These are phyloP conservation scores for Scheffersomyces quercinus DNA, from an alignment of 1,139 yeast genomes.

Conservation along the genomic window DNA sequence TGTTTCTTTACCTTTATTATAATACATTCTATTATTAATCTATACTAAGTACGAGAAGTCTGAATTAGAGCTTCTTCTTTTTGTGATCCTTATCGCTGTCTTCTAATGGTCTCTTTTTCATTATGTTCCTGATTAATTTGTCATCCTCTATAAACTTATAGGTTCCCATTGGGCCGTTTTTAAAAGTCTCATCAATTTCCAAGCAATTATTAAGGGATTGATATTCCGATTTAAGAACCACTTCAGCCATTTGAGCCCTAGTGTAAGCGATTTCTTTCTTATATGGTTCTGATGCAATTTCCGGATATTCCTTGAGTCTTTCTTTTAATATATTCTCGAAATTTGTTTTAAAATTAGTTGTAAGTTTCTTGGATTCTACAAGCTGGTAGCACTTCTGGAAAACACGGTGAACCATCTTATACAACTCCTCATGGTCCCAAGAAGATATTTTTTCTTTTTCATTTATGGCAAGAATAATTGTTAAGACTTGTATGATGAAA, in stretches of 20 bases:
- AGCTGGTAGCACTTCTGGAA: slow-evolving; percentile 49
- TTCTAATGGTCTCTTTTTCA: slow-evolving; percentile 48
- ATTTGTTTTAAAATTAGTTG: slow-evolving; percentile 31
- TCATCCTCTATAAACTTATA: slow-evolving; percentile 54
- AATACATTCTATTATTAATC: too few species aligned
- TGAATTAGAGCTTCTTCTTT: slow-evolving; percentile 3
- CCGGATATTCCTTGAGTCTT: slow-evolving; percentile 46
- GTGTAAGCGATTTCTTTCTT: slow-evolving; percentile 9
- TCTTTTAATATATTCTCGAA: slow-evolving; percentile 30
- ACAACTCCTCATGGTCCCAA: slow-evolving; percentile 27
- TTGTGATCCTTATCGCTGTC: slow-evolving; percentile 13
- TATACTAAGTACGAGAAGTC: too few species aligned
- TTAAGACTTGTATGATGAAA: slow-evolving; percentile 52
- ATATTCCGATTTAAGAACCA: slow-evolving; percentile 57
- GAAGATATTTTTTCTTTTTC: slow-evolving; percentile 29
- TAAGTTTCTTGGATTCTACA: slow-evolving; percentile 43
- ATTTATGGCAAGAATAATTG: slow-evolving; percentile 42
- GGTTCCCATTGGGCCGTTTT: slow-evolving; percentile 15
- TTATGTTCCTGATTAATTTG: slow-evolving; percentile 55
- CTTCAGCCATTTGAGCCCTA: slow-evolving; percentile 46
- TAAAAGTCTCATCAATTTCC: slow-evolving; percentile 31
- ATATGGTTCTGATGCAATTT: slow-evolving; percentile 25
- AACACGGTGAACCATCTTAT: slow-evolving; percentile 42
- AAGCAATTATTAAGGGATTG: slow-evolving; percentile 46
- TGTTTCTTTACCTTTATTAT: too few species aligned